Evolutionary conservation across 2,329 filamentous ascomycete genomes (phyloP).

Genomic region (Huntiella abstrusa): DNA sequence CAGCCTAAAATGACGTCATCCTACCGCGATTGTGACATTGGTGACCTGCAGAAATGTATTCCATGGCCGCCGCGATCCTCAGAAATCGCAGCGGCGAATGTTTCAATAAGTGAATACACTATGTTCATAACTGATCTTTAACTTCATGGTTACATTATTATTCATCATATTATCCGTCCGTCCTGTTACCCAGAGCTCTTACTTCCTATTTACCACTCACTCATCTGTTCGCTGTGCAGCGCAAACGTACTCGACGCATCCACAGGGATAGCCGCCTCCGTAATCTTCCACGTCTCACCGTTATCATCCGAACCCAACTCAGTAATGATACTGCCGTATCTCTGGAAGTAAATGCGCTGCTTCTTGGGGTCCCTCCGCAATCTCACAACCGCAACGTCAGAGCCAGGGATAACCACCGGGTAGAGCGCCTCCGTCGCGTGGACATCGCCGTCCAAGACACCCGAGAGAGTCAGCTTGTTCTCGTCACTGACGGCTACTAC

Average conservation of each 20-base stretch:
- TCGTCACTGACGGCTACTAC: constrained; percentile 10
- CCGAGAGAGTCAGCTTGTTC: constrained; percentile 10
- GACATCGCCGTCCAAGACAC: constrained; percentile 7
- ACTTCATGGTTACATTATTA: no score
- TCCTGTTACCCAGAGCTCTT: background rate
- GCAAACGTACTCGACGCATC: constrained; percentile 11
- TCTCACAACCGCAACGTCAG: constrained; percentile 9
- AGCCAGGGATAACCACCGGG: constrained; percentile 10
- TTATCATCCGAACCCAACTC: constrained; percentile 10
- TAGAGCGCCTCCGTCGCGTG: constrained; percentile 10
- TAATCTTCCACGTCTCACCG: constrained; percentile 11
- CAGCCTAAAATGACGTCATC: no score
- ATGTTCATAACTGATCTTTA: no score
- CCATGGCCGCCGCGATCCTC: no score
- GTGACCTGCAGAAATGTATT: no score
- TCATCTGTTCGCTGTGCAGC: constrained; percentile 9
- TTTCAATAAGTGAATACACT: no score
- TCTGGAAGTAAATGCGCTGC: constrained; percentile 11
- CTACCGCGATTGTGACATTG: no score
- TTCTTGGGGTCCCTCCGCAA: constrained; percentile 5
- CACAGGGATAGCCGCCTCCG: constrained; percentile 8
- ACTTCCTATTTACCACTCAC: constrained; percentile 4
- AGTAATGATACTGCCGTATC: constrained; percentile 10
- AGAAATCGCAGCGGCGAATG: no score
- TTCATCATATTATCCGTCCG: no score